Evolutionary conservation across 140 eudicot species (phyloP).

Genomic region (Senecio squalidus): DNA sequence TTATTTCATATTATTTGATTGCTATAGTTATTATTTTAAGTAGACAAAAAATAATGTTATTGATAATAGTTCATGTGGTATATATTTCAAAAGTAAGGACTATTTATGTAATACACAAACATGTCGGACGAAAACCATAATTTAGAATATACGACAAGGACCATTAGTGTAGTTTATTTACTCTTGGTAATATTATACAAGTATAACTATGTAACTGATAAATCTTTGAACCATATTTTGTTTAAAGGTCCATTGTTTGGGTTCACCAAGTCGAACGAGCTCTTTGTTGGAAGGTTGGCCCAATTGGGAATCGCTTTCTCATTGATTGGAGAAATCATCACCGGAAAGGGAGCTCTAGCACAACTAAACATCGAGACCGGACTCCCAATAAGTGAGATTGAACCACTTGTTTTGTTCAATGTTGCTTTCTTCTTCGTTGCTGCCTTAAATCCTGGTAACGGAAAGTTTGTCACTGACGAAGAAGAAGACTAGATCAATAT

Average conservation of each 20-base stretch:
- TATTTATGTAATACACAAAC: too few species aligned
- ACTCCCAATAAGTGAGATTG: constrained; percentile 72
- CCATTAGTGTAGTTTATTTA: too few species aligned
- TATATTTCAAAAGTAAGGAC: too few species aligned
- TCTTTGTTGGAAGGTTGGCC: constrained; percentile 93
- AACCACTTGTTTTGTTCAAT: constrained; percentile 87
- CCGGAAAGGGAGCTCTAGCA: constrained; percentile 95
- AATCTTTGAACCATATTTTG: neutral
- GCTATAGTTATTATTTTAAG: too few species aligned
- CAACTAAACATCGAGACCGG: constrained; percentile 87
- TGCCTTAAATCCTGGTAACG: constrained; percentile 94
- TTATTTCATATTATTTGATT: too few species aligned
- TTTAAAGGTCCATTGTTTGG: constrained; percentile 86
- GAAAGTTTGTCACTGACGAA: constrained; percentile 87
- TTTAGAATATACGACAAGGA: too few species aligned
- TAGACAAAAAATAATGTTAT: too few species aligned
- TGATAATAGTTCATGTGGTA: too few species aligned
- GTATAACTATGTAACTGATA: neutral
- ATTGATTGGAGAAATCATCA: constrained; percentile 83
- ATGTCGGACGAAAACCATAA: too few species aligned
- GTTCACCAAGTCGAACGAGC: constrained; percentile 94
- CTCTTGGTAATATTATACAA: neutral
- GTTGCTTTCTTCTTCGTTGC: constrained; percentile 91
- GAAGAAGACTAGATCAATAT: constrained; percentile 48
- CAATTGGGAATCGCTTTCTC: constrained; percentile 96